A percentile compares a stretch with the other conserved stretches of the same genome.
Evolutionary conservation across 352 stramenopile species (phyloP).

Genomic region (Elongisporangium undulatum): DNA sequence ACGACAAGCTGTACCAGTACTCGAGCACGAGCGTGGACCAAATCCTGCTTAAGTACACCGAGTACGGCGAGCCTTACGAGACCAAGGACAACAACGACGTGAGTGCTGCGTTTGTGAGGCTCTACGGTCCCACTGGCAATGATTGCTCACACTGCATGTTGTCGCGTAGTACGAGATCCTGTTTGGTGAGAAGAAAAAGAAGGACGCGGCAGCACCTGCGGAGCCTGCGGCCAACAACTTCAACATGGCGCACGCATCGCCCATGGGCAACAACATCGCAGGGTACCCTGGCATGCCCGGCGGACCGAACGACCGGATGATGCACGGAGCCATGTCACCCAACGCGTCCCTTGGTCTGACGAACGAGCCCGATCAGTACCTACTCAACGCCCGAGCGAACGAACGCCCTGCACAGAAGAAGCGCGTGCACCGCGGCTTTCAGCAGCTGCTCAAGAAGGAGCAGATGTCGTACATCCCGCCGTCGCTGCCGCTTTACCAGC

Average conservation of each 20-base stretch:
- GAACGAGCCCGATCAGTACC: constrained; percentile 68
- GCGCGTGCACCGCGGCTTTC: constrained; percentile 65
- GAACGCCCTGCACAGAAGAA: constrained; percentile 49
- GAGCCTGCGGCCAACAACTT: constrained; percentile 23
- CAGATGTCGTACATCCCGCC: constrained; percentile 63
- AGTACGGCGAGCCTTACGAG: constrained; percentile 81
- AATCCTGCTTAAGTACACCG: constrained; percentile 84
- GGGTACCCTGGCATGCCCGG: constrained; percentile 29
- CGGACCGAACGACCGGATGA: constrained; percentile 16
- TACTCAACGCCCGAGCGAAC: constrained; percentile 32
- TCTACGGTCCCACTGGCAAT: constrained; percentile 1
- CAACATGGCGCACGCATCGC: constrained; percentile 19
- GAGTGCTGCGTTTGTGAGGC: constrained; percentile 14
- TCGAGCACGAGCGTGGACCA: constrained; percentile 78
- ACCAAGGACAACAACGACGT: constrained; percentile 84
- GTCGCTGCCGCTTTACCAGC: constrained; percentile 63
- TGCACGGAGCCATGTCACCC: constrained; percentile 12
- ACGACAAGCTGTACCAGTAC: constrained; percentile 85
- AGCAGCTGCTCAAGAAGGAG: constrained; percentile 78
- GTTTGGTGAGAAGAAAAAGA: constrained; percentile 82
- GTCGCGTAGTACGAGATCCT: constrained; percentile 66
- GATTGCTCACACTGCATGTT: constrained; percentile 1
- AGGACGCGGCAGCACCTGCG: constrained; percentile 30
- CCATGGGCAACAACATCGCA: constrained; percentile 16
- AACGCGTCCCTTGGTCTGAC: constrained; percentile 39